These are phyloP conservation scores for Picochlorum sp. DNA, from an alignment of 139 green algal genomes.

Conservation along the genomic window DNA sequence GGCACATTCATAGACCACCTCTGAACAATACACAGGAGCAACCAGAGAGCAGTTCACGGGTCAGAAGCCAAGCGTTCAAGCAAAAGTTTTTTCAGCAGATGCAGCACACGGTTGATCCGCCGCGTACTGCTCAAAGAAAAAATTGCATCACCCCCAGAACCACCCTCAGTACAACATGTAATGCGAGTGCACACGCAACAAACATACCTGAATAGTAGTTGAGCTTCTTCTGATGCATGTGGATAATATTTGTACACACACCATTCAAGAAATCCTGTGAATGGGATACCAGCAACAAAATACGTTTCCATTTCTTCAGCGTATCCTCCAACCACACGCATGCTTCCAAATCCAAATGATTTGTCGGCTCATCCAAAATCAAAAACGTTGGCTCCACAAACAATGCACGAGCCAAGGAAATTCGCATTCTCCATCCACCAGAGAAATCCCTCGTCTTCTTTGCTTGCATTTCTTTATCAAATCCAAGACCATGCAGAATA, in stretches of 20 bases:
- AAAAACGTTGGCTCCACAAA: conserved; percentile 86
- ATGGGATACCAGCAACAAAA: conserved; percentile 86
- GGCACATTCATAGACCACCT: not conserved
- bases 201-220: conserved; percentile 77
- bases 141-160: conserved; percentile 17
- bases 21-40: not conserved
- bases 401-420: conserved; percentile 84
- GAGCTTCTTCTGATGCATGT: conserved; percentile 84
- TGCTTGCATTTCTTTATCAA: conserved; percentile 76
- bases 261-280: conserved; percentile 95
- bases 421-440: conserved; percentile 94
- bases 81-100: conserved; percentile 20
- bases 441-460: conserved; percentile 83
- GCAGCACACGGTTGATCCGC: conserved; percentile 23
- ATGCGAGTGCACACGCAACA: not conserved
- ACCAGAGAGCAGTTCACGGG: not conserved
- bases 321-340: conserved; percentile 96
- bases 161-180: not conserved
- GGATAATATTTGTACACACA: conserved; percentile 96
- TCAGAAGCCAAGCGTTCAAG: conserved; percentile 40
- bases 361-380: conserved; percentile 76
- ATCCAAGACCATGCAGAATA: conserved; percentile 92
- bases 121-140: conserved; percentile 13
- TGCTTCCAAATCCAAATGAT: conserved; percentile 61
- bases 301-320: conserved; percentile 83